Conservation (phyloP, 768 basidiomycete genomes). For the Termitomyces heimii region DNA sequence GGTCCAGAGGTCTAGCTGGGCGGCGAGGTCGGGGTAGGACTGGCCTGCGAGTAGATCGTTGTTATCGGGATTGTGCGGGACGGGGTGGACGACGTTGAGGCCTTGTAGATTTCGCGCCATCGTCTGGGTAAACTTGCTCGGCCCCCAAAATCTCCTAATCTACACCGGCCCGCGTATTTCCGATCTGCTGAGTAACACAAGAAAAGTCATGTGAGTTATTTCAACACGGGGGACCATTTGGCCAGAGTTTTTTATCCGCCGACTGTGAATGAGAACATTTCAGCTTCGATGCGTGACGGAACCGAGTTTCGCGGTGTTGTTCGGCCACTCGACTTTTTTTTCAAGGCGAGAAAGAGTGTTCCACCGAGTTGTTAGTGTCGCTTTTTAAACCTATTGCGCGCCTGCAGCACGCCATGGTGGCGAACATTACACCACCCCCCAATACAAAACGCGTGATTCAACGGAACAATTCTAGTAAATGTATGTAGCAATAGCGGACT, state of each 20-base stretch:
- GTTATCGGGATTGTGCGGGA: constrained; percentile 31
- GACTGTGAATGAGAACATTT: no score
- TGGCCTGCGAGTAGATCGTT: constrained; percentile 60
- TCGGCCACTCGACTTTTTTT: no score
- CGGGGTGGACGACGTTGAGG: constrained; percentile 71
- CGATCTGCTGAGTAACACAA: not conserved
- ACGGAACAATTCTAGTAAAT: not conserved
- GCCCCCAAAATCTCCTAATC: not conserved
- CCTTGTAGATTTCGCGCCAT: constrained; percentile 73
- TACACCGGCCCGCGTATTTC: not conserved
- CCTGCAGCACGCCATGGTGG: constrained; percentile 3
- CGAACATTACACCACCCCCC: constrained; percentile 2
- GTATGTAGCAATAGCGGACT: no score
- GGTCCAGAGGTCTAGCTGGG: constrained; percentile 82
- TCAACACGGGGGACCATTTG: no score
- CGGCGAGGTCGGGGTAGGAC: constrained; percentile 66
- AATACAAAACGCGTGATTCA: not conserved
- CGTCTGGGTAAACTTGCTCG: constrained; percentile 4
- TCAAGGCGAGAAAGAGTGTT: no score
- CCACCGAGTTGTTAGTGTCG: not conserved
- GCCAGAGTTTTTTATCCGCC: no score
- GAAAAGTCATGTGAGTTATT: no score
- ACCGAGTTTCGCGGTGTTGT: no score
- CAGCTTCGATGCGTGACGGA: no score
- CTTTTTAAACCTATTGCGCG: not conserved